Evolutionary conservation across 768 basidiomycete species (phyloP).

Genomic region (Macrolepiota albuminosa): DNA sequence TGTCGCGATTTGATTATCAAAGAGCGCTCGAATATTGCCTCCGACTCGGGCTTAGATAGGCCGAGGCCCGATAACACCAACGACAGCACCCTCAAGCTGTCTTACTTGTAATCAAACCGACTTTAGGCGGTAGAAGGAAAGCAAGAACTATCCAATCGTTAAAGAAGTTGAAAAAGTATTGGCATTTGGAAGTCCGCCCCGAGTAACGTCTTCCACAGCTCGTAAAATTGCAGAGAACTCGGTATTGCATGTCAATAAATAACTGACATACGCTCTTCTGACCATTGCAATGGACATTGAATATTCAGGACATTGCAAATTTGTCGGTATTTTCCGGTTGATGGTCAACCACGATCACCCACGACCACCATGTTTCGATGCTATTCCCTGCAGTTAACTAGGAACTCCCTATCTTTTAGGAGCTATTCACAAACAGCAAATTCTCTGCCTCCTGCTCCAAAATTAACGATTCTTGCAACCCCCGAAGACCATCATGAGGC

Average conservation of each 20-base stretch:
- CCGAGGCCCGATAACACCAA: background rate
- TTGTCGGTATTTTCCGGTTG: background rate
- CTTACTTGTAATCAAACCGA: background rate
- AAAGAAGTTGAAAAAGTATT: background rate
- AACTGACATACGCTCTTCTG: background rate
- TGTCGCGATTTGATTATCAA: background rate
- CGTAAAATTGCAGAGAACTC: background rate
- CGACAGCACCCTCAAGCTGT: background rate
- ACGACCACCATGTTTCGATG: constrained; percentile 4
- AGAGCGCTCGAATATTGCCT: background rate
- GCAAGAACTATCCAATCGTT: background rate
- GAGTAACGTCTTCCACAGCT: background rate
- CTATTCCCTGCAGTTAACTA: constrained; percentile 1
- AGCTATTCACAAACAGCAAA: constrained; percentile 9
- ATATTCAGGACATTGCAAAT: background rate
- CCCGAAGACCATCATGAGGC: constrained; percentile 43
- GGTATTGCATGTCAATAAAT: background rate
- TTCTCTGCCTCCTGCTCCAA: constrained; percentile 40
- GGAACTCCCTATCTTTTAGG: background rate
- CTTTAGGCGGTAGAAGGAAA: background rate
- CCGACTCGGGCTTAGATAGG: background rate
- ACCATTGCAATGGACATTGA: background rate
- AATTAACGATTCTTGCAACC: constrained; percentile 27
- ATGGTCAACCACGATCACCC: background rate
- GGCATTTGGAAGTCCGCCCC: constrained; percentile 1